Evolutionary conservation across 192 early-diverging fungal species (phyloP).

Genomic region (Backusella circina): DNA sequence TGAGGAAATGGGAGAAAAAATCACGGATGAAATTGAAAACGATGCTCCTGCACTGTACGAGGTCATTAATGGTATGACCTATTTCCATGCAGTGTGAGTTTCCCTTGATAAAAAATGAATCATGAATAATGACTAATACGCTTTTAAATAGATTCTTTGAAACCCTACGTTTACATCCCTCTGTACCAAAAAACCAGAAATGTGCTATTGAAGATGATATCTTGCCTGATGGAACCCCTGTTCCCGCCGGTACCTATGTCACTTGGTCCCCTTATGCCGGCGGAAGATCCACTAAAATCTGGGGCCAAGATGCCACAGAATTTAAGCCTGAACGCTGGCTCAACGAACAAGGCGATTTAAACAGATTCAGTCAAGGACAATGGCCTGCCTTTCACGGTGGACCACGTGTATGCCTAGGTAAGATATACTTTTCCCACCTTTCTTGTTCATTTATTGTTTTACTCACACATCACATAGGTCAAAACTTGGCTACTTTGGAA

Average conservation of each 20-base stretch:
- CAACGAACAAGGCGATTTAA: slow-evolving; percentile 30
- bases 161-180: slow-evolving; percentile 61
- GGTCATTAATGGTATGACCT: slow-evolving; percentile 25
- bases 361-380: slow-evolving; percentile 35
- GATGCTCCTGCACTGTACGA: slow-evolving; percentile 26
- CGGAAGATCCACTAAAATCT: slow-evolving; percentile 47
- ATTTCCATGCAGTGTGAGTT: slow-evolving; percentile 38
- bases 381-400: slow-evolving; percentile 60
- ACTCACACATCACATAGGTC: slow-evolving; percentile 19
- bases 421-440: neutral
- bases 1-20: slow-evolving; percentile 33
- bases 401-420: slow-evolving; percentile 35
- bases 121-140: neutral
- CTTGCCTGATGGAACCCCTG: slow-evolving; percentile 54
- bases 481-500: slow-evolving; percentile 44
- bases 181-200: slow-evolving; percentile 61
- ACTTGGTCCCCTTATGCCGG: slow-evolving; percentile 47
- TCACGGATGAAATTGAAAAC: slow-evolving; percentile 22
- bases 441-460: no score
- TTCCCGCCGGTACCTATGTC: slow-evolving; percentile 52
- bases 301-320: slow-evolving; percentile 59
- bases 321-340: slow-evolving; percentile 70
- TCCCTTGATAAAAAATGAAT: neutral
- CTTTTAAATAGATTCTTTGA: slow-evolving; percentile 37
- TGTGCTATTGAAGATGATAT: slow-evolving; percentile 50